Evolutionary conservation across 768 basidiomycete species (phyloP), one percentile per base, ranked within the genome.

Genomic region (Mycena rosella): DNA sequence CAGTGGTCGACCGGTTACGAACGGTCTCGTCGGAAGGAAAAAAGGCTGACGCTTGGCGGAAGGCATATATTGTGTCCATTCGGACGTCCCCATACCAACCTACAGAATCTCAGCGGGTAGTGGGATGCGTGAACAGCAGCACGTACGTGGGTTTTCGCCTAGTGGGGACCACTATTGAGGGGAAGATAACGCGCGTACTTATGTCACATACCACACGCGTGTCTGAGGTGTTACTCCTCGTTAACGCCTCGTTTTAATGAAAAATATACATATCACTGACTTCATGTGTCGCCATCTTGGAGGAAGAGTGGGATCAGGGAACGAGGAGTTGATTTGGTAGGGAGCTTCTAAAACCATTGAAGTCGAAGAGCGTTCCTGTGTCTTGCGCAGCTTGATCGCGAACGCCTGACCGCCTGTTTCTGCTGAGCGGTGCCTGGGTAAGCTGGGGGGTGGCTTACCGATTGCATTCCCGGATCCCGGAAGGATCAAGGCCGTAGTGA

Each of bases 251-350:
- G n/a, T n/a, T n/a, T n/a, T n/a, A 42, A 61, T 30, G 15, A 15
- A 4, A 8, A 5, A 20, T 14, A 11, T 11, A 55, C 51, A 18
- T 45, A 58, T 15, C 36, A 24, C 26, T 74, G 69, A 89, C 88
- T 95, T 94, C 81, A 95, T 91, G 75, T 95, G 90, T 62, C 93
- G 83, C 89, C 91, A 93, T 32, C 89, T 80, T n/a, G 86, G 84
- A 15, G 87, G 85, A 27, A 78, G 69, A 48, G 82, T 75, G 40
- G 80, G 77, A 68, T 88, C 81, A 6, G 83, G 77, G 56, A 80
- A 80, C 56, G 89, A 81, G 20, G 69, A 75, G 72, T 91, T 87
- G 64, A 92, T 82, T 38, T 84, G 82, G 69, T 85, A 90, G 0
- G 93, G 92, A 8, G 91, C 88, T 68, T 96, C 94, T 27, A 96